Evolutionary conservation across 176 grass and related monocot species (phyloP), one percentile per base, ranked within the genome.

Genomic region (Triticum turgidum): DNA sequence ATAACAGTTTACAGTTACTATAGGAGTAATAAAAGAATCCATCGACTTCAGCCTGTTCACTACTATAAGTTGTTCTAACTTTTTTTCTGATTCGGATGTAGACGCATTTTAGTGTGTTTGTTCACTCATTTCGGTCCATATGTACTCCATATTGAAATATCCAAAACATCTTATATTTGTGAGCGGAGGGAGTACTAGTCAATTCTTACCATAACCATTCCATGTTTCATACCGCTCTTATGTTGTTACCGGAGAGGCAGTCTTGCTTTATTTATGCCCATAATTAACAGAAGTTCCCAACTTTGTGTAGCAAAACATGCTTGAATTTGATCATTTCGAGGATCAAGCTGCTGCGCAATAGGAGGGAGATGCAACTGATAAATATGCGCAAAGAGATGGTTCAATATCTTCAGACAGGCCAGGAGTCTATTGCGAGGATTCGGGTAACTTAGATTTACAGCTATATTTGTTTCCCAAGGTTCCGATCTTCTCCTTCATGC

Each of bases 261-360:
- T 44, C 12, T 39, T 56, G 41, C 22, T 61, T 62, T 76, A 11
- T 67, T 76, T 76, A 69, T 32, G 13, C 10, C 39, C 30, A 13
- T 33, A 15, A 63, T 41, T 87, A 45, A 85, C 32, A 45, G 17
- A 87, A 39, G 62, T 76, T 77, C 0, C 29, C 4, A 82, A 47
- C 65, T 49, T 82, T 83, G 10, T 91, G 84, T 71, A 99, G 97
- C 80, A 99, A 99, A 87, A 99, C 94, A 82, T 99, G 92, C 87
- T 90, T 99, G 89, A 99, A 96, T 89, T 79, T 99, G 29, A 91
- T 93, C 84, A 92, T 99, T 86, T 96, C 97, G 73, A 90, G 97
- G 85, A 99, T 99, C 83, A 99, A 96, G 85, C 89, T 99, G 29
- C 87, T 99, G 89, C 92, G 90, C n/a, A 99, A 99, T 73, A 99